Conservation (phyloP, 805 yeast species). For the fission yeast (Schizosaccharomyces pombe) region DNA sequence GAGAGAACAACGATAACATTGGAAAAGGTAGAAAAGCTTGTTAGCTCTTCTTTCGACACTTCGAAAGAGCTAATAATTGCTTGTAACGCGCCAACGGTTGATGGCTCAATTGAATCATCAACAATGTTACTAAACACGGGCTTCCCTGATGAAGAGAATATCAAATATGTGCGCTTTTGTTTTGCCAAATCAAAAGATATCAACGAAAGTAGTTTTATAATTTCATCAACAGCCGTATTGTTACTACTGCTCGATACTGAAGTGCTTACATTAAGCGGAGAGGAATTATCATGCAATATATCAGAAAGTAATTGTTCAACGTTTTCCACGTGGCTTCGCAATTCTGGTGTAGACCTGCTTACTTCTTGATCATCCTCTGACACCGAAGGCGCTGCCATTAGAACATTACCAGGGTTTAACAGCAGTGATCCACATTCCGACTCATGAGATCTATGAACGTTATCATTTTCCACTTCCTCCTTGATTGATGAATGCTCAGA, state of each 20-base stretch:
- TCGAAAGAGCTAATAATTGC: not conserved
- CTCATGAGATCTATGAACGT: not conserved
- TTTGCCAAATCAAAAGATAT: not conserved
- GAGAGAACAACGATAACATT: not conserved
- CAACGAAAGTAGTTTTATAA: no score
- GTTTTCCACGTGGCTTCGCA: not conserved
- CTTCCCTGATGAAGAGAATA: not conserved
- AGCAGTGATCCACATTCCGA: not conserved
- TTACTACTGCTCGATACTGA: no score
- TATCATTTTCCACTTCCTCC: not conserved
- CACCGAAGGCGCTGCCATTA: not conserved
- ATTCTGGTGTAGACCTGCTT: not conserved
- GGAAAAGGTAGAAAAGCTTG: not conserved
- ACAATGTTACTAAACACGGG: not conserved
- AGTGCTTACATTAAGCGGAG: not conserved
- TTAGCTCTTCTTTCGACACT: not conserved
- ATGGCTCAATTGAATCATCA: not conserved
- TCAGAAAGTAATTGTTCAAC: not conserved
- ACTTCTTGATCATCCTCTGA: not conserved
- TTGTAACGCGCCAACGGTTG: not conserved
- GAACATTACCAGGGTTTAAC: not conserved
- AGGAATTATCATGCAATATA: not conserved
- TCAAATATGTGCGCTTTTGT: not conserved
- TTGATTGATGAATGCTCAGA: not conserved
- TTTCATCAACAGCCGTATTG: no score